Percentiles rank a stretch among this genome's conserved stretches.
Conservation (phyloP, 352 stramenopile species). For the Phytophthora brassicae region DNA sequence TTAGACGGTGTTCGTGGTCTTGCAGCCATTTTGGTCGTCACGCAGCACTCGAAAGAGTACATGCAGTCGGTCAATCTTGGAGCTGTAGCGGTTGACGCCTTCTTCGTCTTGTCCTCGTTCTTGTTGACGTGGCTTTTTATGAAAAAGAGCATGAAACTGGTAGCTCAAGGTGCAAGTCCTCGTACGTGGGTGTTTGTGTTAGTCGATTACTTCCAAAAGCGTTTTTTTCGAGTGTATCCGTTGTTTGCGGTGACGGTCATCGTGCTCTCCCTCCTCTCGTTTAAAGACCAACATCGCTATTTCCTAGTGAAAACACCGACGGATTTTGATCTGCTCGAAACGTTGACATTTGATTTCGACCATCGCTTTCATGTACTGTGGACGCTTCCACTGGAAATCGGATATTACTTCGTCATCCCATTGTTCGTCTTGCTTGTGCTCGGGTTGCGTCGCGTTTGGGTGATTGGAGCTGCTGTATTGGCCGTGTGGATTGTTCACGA, state of each 20-base stretch:
- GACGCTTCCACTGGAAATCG: slow-evolving; percentile 53
- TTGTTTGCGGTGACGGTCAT: slow-evolving; percentile 40
- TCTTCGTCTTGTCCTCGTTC: slow-evolving; percentile 56
- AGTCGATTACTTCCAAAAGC: slow-evolving; percentile 49
- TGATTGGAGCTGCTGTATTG: slow-evolving; percentile 22
- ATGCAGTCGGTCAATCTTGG: slow-evolving; percentile 29
- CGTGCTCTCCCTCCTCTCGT: slow-evolving; percentile 32
- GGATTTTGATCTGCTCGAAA: slow-evolving; percentile 39
- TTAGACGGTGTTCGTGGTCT: slow-evolving; percentile 47
- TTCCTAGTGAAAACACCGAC: slow-evolving; percentile 30
- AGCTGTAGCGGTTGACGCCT: slow-evolving; percentile 38
- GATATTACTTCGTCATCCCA: slow-evolving; percentile 51
- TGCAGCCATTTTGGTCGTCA: slow-evolving; percentile 39
- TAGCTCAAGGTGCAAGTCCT: slow-evolving; percentile 23
- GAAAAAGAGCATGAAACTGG: slow-evolving; percentile 34
- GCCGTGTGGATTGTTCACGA: slow-evolving; percentile 31
- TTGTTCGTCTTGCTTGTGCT: slow-evolving; percentile 36
- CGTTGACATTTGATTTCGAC: slow-evolving; percentile 42
- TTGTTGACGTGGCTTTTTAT: slow-evolving; percentile 47
- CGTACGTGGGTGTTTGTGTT: slow-evolving; percentile 24
- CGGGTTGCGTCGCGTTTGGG: slow-evolving; percentile 31
- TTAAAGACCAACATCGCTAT: slow-evolving; percentile 30
- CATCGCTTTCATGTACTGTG: slow-evolving; percentile 52
- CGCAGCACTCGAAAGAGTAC: slow-evolving; percentile 33
- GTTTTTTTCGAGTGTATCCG: slow-evolving; percentile 62